Base-by-base conservation (phyloP, 129 eudicot species). In the Artemisia argyi region DNA sequence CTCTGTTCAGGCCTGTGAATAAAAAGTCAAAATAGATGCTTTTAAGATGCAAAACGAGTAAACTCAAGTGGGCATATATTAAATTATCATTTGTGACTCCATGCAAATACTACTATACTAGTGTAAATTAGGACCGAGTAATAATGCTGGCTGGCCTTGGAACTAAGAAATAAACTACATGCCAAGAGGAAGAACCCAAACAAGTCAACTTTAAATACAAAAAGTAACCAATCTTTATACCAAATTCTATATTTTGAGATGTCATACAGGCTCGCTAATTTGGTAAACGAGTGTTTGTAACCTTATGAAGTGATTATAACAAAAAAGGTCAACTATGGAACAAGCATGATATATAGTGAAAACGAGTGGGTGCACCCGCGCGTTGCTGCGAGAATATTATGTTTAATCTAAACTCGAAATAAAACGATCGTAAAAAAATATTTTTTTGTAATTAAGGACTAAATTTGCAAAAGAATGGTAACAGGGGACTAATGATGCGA, bases 31-130 rank as follows among this genome's bases (percentile, higher is more conserved):
- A 35, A 35, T 35, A 11, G 55, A 64, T 74, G 54, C 55, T 51
- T 64, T 73, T 52, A 73, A 61, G 64, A 11, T 52, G 50, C 44
- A 35, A 62, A 46, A 51, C 42, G 46, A 52, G 15, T 32, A 62
- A 35, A 61, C 30, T 35, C 54, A 62, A 73, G 35, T 72, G 58
- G 76, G 49, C 59, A 24, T 44, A 30, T 69, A 7, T 69, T 69
- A 14, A 2, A 24, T 24, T 24, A 24, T 24, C 26, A 24, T 24
- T 24, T 24, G 9, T 71, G 47, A 57, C 57, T 35, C 28, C 39
- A 2, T 16, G 35, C 35, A 4, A 39, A 53, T 3, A 20, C n/a
- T n/a, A n/a, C n/a, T n/a, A n/a, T n/a, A n/a, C 14, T 60, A 56
- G 46, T 42, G 1, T 14, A 57, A 7, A 22, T 9, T 10, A 47